These are phyloP conservation scores for Lentinula aciculospora DNA, from an alignment of 768 basidiomycete genomes.

Conservation along the genomic window DNA sequence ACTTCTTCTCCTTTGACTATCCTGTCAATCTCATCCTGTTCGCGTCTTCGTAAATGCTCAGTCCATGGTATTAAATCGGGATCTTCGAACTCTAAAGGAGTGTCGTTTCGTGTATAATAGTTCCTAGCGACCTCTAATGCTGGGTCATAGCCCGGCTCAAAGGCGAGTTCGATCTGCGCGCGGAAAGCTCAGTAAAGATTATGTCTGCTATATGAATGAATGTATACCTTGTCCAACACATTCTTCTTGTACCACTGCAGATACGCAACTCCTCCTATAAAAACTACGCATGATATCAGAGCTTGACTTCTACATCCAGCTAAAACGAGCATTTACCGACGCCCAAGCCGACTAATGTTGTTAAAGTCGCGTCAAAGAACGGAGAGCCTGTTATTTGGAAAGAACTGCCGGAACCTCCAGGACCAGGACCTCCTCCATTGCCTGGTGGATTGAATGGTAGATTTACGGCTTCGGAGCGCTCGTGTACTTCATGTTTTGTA, in stretches of 20 bases:
- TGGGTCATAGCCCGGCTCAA: slow-evolving; percentile 77
- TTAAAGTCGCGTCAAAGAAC: slow-evolving; percentile 50
- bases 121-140: slow-evolving; percentile 66
- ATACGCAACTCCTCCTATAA: slow-evolving; percentile 68
- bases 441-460: slow-evolving; percentile 40
- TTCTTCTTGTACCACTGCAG: slow-evolving; percentile 78
- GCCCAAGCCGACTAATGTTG: slow-evolving; percentile 55
- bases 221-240: slow-evolving; percentile 70
- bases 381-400: slow-evolving; percentile 36
- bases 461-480: slow-evolving; percentile 30
- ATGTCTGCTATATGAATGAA: background rate
- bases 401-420: slow-evolving; percentile 22
- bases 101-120: slow-evolving; percentile 27
- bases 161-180: slow-evolving; percentile 68
- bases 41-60: slow-evolving; percentile 61
- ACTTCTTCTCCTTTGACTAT: slow-evolving; percentile 70
- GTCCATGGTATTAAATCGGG: slow-evolving; percentile 40
- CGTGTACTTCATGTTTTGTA: slow-evolving; percentile 32
- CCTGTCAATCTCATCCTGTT: slow-evolving; percentile 71
- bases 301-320: background rate
- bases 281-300: slow-evolving; percentile 32
- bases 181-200: background rate
- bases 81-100: slow-evolving; percentile 23
- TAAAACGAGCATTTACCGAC: slow-evolving; percentile 37
- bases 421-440: slow-evolving; percentile 26